Percentiles rank a stretch among this genome's conserved stretches.
These are phyloP conservation scores for Oryza australiensis DNA, from an alignment of 176 grass and related monocot genomes.

Conservation along the genomic window DNA sequence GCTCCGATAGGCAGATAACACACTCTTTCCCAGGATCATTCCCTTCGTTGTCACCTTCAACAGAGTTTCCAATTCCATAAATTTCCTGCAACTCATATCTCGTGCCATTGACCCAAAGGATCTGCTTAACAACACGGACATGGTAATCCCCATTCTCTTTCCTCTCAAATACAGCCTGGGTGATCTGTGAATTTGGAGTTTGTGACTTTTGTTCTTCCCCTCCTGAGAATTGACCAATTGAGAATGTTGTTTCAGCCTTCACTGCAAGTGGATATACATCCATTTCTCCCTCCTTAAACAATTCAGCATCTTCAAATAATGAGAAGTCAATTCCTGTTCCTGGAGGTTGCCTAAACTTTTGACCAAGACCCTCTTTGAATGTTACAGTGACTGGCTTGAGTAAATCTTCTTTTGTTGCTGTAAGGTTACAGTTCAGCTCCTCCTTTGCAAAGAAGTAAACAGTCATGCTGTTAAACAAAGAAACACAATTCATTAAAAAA, in stretches of 20 bases:
- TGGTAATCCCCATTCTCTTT: conserved; percentile 50
- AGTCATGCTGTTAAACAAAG: conserved; percentile 51
- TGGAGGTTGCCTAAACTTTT: conserved; percentile 63
- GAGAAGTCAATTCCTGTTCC: conserved; percentile 63
- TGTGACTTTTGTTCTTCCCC: conserved; percentile 39
- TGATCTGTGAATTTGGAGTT: conserved; percentile 60
- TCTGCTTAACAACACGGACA: conserved; percentile 60
- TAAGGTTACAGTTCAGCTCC: conserved; percentile 46
- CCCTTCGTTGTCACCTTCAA: conserved; percentile 50
- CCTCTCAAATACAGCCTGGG: conserved; percentile 64
- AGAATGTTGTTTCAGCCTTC: conserved; percentile 53
- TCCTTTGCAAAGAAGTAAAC: conserved; percentile 74
- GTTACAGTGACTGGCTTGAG: conserved; percentile 47
- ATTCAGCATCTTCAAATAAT: conserved; percentile 48
- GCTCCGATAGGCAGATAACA: conserved; percentile 65
- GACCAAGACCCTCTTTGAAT: conserved; percentile 57
- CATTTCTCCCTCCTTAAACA: conserved; percentile 41
- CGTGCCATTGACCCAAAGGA: conserved; percentile 54
- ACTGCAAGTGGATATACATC: conserved; percentile 57
- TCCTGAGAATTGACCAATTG: background rate
- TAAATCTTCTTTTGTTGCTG: conserved; percentile 42
- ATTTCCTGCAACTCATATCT: conserved; percentile 69
- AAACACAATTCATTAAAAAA: background rate
- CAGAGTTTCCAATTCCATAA: conserved; percentile 64
- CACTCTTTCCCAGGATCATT: conserved; percentile 75